Evolutionary conservation across 2,329 filamentous ascomycete species (phyloP).

Genomic region (Capronia americana): DNA sequence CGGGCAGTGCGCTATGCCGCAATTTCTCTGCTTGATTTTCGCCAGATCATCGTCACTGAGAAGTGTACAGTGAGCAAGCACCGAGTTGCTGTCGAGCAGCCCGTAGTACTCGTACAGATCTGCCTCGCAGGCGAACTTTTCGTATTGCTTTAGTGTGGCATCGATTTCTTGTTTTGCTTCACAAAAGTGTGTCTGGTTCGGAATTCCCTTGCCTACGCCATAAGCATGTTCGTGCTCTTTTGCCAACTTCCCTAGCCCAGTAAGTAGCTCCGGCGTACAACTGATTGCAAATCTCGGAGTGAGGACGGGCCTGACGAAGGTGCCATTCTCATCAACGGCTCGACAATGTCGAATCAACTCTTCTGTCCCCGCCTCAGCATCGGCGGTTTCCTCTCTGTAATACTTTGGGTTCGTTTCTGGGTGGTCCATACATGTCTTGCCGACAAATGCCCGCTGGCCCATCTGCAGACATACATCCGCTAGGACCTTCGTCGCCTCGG

Average conservation of each 20-base stretch:
- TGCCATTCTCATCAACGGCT: conserved; percentile 50
- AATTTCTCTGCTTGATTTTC: conserved; percentile 52
- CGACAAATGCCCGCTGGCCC: conserved; percentile 66
- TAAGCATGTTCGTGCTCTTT: conserved; percentile 46
- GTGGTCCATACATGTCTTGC: conserved; percentile 69
- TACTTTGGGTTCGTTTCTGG: conserved; percentile 46
- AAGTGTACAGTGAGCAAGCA: conserved; percentile 69
- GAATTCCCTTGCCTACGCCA: conserved; percentile 42
- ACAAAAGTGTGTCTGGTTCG: conserved; percentile 69
- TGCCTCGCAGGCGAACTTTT: conserved; percentile 60
- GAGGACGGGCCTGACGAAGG: conserved; percentile 56
- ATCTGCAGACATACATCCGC: conserved; percentile 60
- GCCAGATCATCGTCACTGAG: conserved; percentile 60
- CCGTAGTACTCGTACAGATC: conserved; percentile 64
- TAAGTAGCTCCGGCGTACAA: conserved; percentile 60
- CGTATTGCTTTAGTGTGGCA: conserved; percentile 60
- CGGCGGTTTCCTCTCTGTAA: conserved; percentile 41
- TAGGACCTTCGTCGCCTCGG: conserved; percentile 62
- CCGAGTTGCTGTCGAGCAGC: conserved; percentile 59
- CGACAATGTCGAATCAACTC: conserved; percentile 50
- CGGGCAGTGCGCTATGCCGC: conserved; percentile 66
- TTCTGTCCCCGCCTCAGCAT: conserved; percentile 36
- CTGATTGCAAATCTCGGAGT: conserved; percentile 66
- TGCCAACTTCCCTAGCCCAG: conserved; percentile 61
- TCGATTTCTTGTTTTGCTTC: conserved; percentile 65